Evolutionary conservation across 345 rosid species (phyloP).

Genomic region (Mallotus nudiflorus): DNA sequence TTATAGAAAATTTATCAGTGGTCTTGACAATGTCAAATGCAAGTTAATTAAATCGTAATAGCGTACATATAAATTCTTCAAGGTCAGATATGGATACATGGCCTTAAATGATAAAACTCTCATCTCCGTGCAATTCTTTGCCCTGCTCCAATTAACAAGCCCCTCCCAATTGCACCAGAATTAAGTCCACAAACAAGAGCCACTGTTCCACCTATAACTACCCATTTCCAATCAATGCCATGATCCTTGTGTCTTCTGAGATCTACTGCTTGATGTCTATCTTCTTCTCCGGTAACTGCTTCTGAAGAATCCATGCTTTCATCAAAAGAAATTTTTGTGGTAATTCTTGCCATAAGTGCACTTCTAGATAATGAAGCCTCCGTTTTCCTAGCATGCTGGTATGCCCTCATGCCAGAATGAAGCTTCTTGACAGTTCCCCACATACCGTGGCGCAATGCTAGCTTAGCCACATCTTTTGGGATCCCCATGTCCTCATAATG

Average conservation of each 20-base stretch:
- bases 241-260: conserved; percentile 41
- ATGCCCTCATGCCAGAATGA: conserved; percentile 78
- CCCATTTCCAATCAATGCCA: conserved; percentile 90
- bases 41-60: background rate
- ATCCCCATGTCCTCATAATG: conserved; percentile 98
- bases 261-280: conserved; percentile 18
- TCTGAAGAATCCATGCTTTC: conserved; percentile 45
- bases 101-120: conserved; percentile 19
- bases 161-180: conserved; percentile 69
- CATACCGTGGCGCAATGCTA: conserved; percentile 94
- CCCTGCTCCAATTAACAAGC: conserved; percentile 76
- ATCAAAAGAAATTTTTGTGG: conserved; percentile 55
- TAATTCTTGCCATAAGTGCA: conserved; percentile 66
- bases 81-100: conserved; percentile 1
- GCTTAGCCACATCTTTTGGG: conserved; percentile 93
- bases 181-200: conserved; percentile 80
- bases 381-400: conserved; percentile 69
- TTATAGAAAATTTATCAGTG: background rate
- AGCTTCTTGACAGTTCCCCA: conserved; percentile 95
- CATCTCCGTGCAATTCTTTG: conserved; percentile 76
- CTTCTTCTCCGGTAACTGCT: conserved; percentile 42
- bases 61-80: background rate
- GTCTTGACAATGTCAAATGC: conserved; percentile 4
- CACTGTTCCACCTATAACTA: conserved; percentile 72
- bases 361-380: conserved; percentile 63